Percentiles rank a stretch among this genome's conserved stretches.
phyloP scores from a whole-genome alignment of 2,329 filamentous ascomycete species.

The Harringtonia aguacate region DNA sequence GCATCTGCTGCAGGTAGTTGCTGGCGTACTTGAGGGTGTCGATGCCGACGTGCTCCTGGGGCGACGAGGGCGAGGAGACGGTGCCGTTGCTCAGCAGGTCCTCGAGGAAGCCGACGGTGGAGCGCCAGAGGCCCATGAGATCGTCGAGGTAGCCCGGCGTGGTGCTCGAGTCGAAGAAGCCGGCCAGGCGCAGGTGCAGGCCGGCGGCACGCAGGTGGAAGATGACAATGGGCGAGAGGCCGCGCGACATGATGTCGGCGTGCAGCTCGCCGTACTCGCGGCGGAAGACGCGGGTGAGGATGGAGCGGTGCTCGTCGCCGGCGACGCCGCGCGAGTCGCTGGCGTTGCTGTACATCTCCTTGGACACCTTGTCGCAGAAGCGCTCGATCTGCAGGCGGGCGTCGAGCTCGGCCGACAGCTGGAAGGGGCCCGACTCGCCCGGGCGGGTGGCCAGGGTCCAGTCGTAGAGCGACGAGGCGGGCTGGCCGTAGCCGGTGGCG shows the following conservation, averaged over 20 bases:
- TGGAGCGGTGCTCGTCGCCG: constrained; percentile 55
- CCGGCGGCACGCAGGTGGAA: constrained; percentile 63
- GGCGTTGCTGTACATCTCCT: constrained; percentile 69
- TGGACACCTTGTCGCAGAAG: constrained; percentile 67
- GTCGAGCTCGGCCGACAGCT: constrained; percentile 51
- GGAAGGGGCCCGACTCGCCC: constrained; percentile 48
- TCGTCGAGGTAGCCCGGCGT: constrained; percentile 64
- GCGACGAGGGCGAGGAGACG: constrained; percentile 26
- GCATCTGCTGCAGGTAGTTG: constrained; percentile 77
- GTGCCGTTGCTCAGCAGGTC: constrained; percentile 46
- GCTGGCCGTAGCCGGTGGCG: constrained; percentile 75
- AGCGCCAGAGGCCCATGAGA: constrained; percentile 64
- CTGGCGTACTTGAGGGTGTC: constrained; percentile 55
- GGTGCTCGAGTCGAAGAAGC: constrained; percentile 69
- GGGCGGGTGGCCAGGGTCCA: constrained; percentile 57
- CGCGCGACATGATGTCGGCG: constrained; percentile 46
- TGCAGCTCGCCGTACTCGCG: constrained; percentile 55
- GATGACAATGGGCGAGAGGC: constrained; percentile 45
- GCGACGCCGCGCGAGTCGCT: constrained; percentile 61
- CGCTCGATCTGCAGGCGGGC: constrained; percentile 61
- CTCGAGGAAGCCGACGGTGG: constrained; percentile 59
- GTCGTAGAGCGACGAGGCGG: constrained; percentile 66
- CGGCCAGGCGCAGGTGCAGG: constrained; percentile 65
- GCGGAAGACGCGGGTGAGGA: constrained; percentile 55
- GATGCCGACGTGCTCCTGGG: constrained; percentile 33